Evolutionary conservation across 768 basidiomycete species (phyloP), one percentile per base, ranked within the genome.

Genomic region (Leccinum obscurum): DNA sequence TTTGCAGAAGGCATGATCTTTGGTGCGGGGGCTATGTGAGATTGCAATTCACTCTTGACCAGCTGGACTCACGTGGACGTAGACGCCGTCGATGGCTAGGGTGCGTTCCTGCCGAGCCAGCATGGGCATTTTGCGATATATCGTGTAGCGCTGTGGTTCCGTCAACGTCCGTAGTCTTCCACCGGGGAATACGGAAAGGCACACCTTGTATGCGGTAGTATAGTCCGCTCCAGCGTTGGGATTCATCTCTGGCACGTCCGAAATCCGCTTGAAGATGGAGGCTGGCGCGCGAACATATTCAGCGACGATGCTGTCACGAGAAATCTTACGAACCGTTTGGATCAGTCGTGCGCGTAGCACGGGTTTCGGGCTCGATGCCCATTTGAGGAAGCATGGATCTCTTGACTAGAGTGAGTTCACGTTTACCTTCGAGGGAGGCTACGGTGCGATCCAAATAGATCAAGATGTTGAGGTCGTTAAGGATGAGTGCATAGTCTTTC

Each of bases 121-220:
- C 90, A 95, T 96, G 2, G 95, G 94, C 74, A 96, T 85, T 76
- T 96, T 98, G 52, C 96, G 89, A 70, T 91, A 92, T 17, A 99
- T 91, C 0, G 86, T 90, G 67, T 88, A 99, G 83, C 92, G 90
- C 92, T 95, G 72, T 17, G 53, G 57, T 20, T 22, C 17, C 53
- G 10, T 22, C n/a, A 2, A 26, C 22, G 8, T 50, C 22, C 50
- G 14, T 60, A 26, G 56, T 3, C 24, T 24, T 24, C 3, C 3
- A 24, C 3, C 24, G 44, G 50, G 46, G 28, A 14, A 17, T 2
- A 35, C 15, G 34, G 2, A 32, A 49, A 30, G 6, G 39, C 78
- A 22, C 52, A 89, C 92, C 85, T 92, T 94, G 77, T 98, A 98
- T 6, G 92, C 89, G 44, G 90, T 78, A 11, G 89, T 87, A 65